Conservation (phyloP, 169 alveolate species). For the Ichthyophthirius multifiliis region DNA sequence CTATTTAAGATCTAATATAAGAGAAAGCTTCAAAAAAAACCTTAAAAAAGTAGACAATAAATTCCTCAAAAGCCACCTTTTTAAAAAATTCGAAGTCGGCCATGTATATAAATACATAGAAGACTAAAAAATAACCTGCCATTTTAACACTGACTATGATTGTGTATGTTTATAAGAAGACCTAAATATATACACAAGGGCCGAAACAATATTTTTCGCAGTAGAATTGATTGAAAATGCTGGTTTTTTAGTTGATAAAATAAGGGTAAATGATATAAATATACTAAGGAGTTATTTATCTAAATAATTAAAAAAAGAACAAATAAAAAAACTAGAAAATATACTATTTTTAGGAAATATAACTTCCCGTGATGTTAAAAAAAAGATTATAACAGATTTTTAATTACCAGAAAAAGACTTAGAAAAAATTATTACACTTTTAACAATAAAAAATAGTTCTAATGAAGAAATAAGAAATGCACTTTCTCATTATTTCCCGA, state of each 20-base stretch:
- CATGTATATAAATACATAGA: neutral
- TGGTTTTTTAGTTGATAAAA: neutral
- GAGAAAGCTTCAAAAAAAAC: slow-evolving; percentile 1
- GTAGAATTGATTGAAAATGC: neutral
- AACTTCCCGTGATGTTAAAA: neutral
- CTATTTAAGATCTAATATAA: neutral
- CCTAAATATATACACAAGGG: neutral
- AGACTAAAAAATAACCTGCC: neutral
- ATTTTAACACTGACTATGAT: neutral
- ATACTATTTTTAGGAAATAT: neutral
- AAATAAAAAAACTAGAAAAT: neutral
- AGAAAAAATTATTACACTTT: neutral
- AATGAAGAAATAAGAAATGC: neutral
- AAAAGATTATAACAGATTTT: neutral
- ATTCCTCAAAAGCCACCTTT: neutral
- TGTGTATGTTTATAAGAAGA: neutral
- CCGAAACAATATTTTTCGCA: neutral
- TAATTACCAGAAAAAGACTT: neutral
- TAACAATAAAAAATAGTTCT: neutral
- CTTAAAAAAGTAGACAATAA: neutral
- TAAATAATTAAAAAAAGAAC: neutral
- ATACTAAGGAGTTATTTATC: neutral
- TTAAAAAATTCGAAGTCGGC: neutral
- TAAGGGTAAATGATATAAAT: neutral
- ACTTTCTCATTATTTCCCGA: neutral